phyloP scores from a whole-genome alignment of 2,329 filamentous ascomycete genomes.

The Colletotrichum caudatum region DNA sequence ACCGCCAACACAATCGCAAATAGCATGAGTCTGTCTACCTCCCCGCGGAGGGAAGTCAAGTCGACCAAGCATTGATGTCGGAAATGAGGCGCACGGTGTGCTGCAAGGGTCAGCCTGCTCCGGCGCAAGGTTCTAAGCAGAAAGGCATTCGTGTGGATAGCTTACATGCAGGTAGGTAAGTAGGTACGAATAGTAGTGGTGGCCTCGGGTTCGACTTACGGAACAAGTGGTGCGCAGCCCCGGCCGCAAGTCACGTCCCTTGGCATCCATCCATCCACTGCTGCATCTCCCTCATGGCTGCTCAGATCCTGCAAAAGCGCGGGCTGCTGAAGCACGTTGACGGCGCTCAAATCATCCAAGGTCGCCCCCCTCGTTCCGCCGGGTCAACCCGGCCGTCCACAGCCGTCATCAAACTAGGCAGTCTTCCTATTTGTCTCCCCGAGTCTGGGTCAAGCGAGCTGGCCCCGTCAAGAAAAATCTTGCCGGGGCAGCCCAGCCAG shows the following conservation, averaged over 20 bases:
- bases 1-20: not conserved
- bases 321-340: not conserved
- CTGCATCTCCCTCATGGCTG: not conserved
- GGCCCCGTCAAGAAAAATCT: constrained; percentile 27
- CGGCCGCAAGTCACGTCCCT: constrained; percentile 6
- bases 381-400: constrained; percentile 15
- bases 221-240: not conserved
- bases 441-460: constrained; percentile 31
- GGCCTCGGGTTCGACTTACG: constrained; percentile 9
- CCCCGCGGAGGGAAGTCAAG: not conserved
- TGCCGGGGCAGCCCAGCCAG: constrained; percentile 30
- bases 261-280: not conserved
- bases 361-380: constrained; percentile 1
- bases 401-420: constrained; percentile 1
- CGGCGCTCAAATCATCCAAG: constrained; percentile 1
- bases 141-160: not conserved
- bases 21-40: not conserved
- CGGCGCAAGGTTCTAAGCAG: constrained; percentile 27
- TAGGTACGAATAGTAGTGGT: too few relatives aligned
- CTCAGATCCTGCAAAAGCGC: constrained; percentile 3
- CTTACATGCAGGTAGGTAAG: not conserved
- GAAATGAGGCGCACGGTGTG: constrained; percentile 52
- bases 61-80: constrained; percentile 50
- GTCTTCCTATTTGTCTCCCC: constrained; percentile 19
- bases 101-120: constrained; percentile 41